phyloP scores from a whole-genome alignment of 1,284 basidiomycete species.

The Ceratobasidium papillatum region DNA sequence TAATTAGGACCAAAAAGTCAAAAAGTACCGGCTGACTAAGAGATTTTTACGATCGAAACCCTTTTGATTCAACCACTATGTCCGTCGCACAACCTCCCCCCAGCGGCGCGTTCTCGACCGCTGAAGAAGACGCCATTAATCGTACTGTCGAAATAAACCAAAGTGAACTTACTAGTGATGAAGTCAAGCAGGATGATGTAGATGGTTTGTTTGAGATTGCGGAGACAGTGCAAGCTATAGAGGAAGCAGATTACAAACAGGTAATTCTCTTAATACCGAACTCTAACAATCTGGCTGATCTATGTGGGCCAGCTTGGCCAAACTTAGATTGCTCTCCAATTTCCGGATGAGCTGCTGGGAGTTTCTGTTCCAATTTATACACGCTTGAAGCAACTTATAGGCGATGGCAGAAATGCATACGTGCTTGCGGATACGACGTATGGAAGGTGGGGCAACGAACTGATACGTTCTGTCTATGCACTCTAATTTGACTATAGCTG shows the following conservation, averaged over 20 bases:
- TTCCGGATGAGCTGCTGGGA: slow-evolving; percentile 91
- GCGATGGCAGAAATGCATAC: slow-evolving; percentile 71
- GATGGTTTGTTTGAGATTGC: slow-evolving; percentile 70
- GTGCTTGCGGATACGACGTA: slow-evolving; percentile 97
- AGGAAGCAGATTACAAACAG: slow-evolving; percentile 64
- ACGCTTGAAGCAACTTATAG: slow-evolving; percentile 66
- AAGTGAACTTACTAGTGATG: slow-evolving; percentile 52
- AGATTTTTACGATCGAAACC: not conserved
- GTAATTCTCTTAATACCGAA: slow-evolving; percentile 54
- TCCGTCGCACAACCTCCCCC: slow-evolving; percentile 23
- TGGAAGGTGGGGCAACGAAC: slow-evolving; percentile 71
- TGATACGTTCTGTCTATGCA: not conserved
- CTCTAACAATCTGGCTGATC: slow-evolving; percentile 13
- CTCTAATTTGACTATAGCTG: slow-evolving; percentile 66
- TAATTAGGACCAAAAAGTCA: not conserved
- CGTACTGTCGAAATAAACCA: slow-evolving; percentile 60
- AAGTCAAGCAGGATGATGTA: slow-evolving; percentile 53
- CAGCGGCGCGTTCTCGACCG: slow-evolving; percentile 61
- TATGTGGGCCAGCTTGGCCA: slow-evolving; percentile 24
- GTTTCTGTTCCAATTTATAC: slow-evolving; percentile 90
- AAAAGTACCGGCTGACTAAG: slow-evolving; percentile 17
- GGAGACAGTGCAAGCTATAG: slow-evolving; percentile 63
- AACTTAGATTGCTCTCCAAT: slow-evolving; percentile 86
- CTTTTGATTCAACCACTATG: slow-evolving; percentile 11
- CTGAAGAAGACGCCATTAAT: slow-evolving; percentile 68